Evolutionary conservation across 768 basidiomycete genomes (phyloP), one percentile per base, ranked within the genome.

Genomic region (Termitomyces sp.): DNA sequence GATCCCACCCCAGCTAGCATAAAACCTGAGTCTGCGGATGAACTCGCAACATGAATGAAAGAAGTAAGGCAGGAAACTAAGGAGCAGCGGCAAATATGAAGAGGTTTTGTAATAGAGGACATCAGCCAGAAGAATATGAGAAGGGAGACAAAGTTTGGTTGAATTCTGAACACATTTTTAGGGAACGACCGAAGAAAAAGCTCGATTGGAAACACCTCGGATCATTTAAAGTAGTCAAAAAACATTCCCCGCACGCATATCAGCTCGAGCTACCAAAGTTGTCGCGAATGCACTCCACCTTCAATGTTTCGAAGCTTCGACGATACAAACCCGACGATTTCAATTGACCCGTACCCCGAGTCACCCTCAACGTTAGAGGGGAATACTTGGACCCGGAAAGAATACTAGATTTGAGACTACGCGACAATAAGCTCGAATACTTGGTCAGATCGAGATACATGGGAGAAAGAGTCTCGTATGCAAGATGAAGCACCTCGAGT

Each of bases 91-190:
- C 3, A 6, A 6, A 28, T 11, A 43, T 43, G 42, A 43, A 25
- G 3, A 2, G 6, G 1, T 43, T 23, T 5, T 43, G 23, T 3
- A 17, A 43, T 17, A 3, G 11, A n/a, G 6, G 6, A 6, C n/a
- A 19, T 19, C 4, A 1, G 19, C 6, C n/a, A 19, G n/a, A 41
- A 14, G 54, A 54, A 5, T 63, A 66, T 34, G 25, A 65, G 5
- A 23, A 41, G 1, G 64, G 65, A 8, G 63, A 66, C 25, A 46
- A 57, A n/a, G 66, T 72, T 1, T 65, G 64, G 23, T 42, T 71
- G 0, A 60, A 68, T 27, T 55, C 44, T 0, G 48, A 52, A 4
- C 44, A 68, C n/a, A n/a, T n/a, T n/a, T n/a, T n/a, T n/a, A n/a
- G n/a, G n/a, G n/a, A n/a, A n/a, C n/a, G n/a, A n/a, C 64, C 64